These are phyloP conservation scores for Abelmoschus esculentus DNA, from an alignment of 345 rosid species.

Conservation along the genomic window DNA sequence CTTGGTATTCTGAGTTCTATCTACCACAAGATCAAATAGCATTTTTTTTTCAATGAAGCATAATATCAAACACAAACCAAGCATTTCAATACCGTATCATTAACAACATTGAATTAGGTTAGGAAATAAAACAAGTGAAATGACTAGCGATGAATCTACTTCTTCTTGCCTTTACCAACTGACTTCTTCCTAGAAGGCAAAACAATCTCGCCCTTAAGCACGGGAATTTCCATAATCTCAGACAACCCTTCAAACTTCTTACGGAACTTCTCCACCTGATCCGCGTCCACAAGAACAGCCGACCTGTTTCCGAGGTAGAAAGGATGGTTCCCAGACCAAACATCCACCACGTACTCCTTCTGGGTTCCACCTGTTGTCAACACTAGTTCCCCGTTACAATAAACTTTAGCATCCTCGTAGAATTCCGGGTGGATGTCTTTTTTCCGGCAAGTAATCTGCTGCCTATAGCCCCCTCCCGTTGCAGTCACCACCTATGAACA, in stretches of 20 bases:
- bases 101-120: not conserved
- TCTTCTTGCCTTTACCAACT: conserved; percentile 42
- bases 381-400: conserved; percentile 84
- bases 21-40: too few species aligned
- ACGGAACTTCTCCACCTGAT: conserved; percentile 91
- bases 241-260: conserved; percentile 62
- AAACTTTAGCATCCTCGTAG: conserved; percentile 71
- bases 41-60: not conserved
- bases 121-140: not conserved
- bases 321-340: conserved; percentile 98
- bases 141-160: conserved; percentile 23
- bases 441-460: conserved; percentile 63
- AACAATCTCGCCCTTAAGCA: conserved; percentile 72
- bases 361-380: conserved; percentile 91
- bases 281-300: conserved; percentile 50
- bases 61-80: conserved; percentile 13
- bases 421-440: conserved; percentile 78
- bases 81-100: not conserved
- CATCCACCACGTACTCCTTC: conserved; percentile 85
- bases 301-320: conserved; percentile 81
- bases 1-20: too few species aligned
- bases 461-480: conserved; percentile 8
- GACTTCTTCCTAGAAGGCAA: conserved; percentile 49
- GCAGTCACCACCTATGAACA: conserved; percentile 18
- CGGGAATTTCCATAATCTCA: conserved; percentile 79